Conservation (phyloP, 208 protist genomes). For the Leishmania tarentolae region DNA sequence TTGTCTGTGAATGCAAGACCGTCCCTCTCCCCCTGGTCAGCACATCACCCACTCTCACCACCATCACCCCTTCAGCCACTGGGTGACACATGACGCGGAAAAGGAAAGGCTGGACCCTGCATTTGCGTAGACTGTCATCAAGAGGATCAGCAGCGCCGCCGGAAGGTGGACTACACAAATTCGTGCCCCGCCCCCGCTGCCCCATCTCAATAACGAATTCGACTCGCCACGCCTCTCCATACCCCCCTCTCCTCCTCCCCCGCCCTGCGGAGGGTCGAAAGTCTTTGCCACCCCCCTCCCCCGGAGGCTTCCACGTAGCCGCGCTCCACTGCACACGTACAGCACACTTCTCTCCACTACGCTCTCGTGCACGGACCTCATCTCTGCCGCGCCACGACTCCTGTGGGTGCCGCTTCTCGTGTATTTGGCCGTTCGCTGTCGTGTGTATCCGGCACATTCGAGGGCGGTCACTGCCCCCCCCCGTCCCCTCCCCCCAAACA, state of each 20-base stretch:
- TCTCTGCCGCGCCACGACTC: background rate
- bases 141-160: background rate
- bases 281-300: background rate
- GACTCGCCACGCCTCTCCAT: background rate
- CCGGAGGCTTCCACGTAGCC: no score
- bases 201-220: background rate
- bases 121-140: background rate
- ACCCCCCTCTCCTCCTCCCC: background rate
- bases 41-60: background rate
- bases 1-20: background rate
- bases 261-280: background rate
- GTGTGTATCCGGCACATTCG: background rate
- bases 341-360: background rate
- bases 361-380: background rate
- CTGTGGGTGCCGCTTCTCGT: background rate
- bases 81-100: background rate
- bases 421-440: background rate
- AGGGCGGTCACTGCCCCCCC: background rate
- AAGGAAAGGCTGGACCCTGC: background rate
- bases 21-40: background rate
- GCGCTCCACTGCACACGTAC: background rate
- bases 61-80: background rate
- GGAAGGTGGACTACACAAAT: background rate
- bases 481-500: background rate
- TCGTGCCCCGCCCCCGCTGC: background rate